Conservation (phyloP, 1,284 basidiomycete genomes). For the Trichosporon faecale region DNA sequence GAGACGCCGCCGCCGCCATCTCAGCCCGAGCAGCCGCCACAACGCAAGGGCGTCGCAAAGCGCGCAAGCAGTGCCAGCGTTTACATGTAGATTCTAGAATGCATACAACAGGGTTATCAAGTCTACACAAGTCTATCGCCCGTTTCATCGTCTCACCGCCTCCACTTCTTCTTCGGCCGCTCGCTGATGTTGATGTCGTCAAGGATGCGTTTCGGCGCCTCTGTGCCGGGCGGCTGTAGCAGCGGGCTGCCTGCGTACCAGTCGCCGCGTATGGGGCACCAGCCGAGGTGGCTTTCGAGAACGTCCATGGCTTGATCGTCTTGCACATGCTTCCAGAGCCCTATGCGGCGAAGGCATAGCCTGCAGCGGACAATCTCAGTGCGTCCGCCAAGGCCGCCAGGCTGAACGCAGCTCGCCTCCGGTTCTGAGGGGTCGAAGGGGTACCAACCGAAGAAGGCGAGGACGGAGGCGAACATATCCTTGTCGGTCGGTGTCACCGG, state of each 20-base stretch:
- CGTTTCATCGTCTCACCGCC: background rate
- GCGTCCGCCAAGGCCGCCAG: background rate
- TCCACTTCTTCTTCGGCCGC: constrained; percentile 17
- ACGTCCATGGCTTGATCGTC: constrained; percentile 27
- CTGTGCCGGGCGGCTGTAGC: background rate
- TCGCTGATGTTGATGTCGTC: constrained; percentile 4
- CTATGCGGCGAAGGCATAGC: constrained; percentile 39
- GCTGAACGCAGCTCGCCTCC: background rate
- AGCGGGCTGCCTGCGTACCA: constrained; percentile 26
- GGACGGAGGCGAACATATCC: constrained; percentile 19
- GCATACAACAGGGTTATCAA: constrained; percentile 8
- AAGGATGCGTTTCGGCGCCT: constrained; percentile 1
- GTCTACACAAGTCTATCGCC: background rate
- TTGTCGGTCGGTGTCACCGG: background rate
- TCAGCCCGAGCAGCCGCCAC: constrained; percentile 1
- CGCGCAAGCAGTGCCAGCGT: background rate
- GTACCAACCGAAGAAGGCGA: constrained; percentile 45
- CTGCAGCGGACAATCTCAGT: constrained; percentile 42
- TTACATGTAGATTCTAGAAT: constrained; percentile 4
- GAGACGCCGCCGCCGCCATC: background rate
- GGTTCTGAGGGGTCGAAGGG: constrained; percentile 34
- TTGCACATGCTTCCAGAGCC: constrained; percentile 36
- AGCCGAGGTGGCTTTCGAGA: constrained; percentile 32
- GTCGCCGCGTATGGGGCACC: constrained; percentile 41
- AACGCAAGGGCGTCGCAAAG: constrained; percentile 2